Base-by-base conservation (phyloP, 1,284 basidiomycete species). In the Xerocomus minutiporus region DNA sequence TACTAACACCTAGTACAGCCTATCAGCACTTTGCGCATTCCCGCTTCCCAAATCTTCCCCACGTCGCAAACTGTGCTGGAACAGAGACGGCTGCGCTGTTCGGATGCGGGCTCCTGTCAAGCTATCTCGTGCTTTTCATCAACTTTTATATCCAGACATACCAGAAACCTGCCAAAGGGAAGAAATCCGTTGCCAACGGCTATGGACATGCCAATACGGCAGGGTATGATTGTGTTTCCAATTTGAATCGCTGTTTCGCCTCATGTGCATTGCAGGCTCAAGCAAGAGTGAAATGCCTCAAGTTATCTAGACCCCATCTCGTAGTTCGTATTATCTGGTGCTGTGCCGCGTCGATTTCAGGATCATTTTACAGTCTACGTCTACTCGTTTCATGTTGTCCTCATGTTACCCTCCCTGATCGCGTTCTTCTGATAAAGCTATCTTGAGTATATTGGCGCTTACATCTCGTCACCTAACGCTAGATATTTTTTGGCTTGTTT, bases 111-210 rank as follows among this genome's bases (percentile, higher is more conserved):
- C 80, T 99, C 54, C 79, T 99, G 60, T 90, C 91, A 42, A 88
- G 83, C 67, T 99, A 97, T 73, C 83, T 97, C 51, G 80, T 84
- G 63, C 81, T 97, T 55, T 95, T 96, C 79, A 91, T 96, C 77
- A 86, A 91, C 71, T 92, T 92, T 72, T 92, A 91, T 72, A 80
- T 91, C 63, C 81, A 86, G 68, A 91, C 88, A 20, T 91, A 91
- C 75, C 84, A 85, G 74, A 86, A 84, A 68, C 79, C 84, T 28
- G 66, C 55, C 15, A 71, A 68, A 50, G 69, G 70, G 53, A 76
- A 72, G 68, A 76, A 71, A 57, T 55, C 59, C 34, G 57, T 61
- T 40, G 61, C 58, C 8, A 72, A 75, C 34, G 67, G 69, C 29
- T 72, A 71, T 57, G 75, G 67, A 5, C 73, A 76, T 29, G 46